Percentiles rank a stretch among this genome's conserved stretches.
These are phyloP conservation scores for Metschnikowia bowlesiae DNA, from an alignment of 805 yeast genomes.

Conservation along the genomic window DNA sequence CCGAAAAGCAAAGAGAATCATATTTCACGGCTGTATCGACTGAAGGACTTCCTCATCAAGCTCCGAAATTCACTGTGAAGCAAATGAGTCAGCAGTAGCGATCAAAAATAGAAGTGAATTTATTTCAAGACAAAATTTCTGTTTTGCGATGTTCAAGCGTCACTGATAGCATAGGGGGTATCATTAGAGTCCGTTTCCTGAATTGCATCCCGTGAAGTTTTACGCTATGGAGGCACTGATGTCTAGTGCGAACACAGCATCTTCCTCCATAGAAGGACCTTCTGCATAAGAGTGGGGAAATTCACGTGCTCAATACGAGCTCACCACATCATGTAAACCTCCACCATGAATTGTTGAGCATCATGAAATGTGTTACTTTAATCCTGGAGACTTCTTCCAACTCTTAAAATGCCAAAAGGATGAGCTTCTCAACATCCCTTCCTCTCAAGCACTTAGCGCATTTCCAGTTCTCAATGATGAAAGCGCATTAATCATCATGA, in stretches of 20 bases:
- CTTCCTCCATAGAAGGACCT: not conserved
- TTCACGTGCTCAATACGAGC: not conserved
- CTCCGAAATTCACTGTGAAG: too few species aligned
- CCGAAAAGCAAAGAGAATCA: too few species aligned
- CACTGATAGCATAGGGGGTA: not conserved
- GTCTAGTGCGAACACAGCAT: not conserved
- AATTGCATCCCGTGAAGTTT: not conserved
- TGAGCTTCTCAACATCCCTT: too few species aligned
- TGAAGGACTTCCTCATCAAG: too few species aligned
- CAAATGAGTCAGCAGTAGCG: too few species aligned
- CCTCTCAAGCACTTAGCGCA: too few species aligned
- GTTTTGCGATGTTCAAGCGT: not conserved
- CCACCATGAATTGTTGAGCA: not conserved
- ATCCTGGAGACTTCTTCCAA: not conserved
- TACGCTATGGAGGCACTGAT: not conserved
- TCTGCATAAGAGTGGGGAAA: not conserved
- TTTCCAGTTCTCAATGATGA: not conserved
- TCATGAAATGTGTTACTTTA: not conserved
- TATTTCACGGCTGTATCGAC: too few species aligned
- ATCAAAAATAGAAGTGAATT: too few species aligned
- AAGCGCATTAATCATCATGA: not conserved
- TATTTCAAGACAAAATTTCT: not conserved
- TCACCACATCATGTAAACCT: not conserved
- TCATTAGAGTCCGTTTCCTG: not conserved
- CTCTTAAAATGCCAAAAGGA: not conserved